Evolutionary conservation across 768 basidiomycete species (phyloP), one percentile per base, ranked within the genome.

Genomic region (Phanerochaete sordida): DNA sequence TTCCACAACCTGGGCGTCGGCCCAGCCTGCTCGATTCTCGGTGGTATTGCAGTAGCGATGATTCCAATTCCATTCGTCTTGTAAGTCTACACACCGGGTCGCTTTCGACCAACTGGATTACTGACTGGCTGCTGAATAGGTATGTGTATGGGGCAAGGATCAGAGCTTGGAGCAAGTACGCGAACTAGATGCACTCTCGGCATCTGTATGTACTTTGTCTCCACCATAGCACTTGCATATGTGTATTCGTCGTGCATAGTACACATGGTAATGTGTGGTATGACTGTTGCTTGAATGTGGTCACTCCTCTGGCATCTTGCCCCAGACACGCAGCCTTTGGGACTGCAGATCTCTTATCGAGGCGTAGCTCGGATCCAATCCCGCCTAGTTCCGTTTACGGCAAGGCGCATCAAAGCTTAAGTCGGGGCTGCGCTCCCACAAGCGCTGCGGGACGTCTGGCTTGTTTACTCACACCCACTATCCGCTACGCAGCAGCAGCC

Each of bases 1-100:
- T 62, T 62, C 52, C 50, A 62, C 27, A 58, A 62, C 45, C 57
- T 62, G n/a, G 57, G 61, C 13, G 61, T 62, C 2, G 61, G 61
- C n/a, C 57, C 50, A 16, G 61, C 61, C 3, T 62, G 61, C 31
- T 58, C 57, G 26, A 35, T 62, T 30, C 50, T 62, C 2, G 61
- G 61, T 2, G 61, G 57, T 6, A 27, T 62, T 13, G 13, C 56
- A 5, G 33, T 62, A 15, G 24, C 43, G 21, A 62, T 62, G 61
- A 26, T 62, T 19, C 61, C 61, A 1, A 58, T 62, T 26, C 61
- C 61, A 6, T 58, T 62, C 52, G 23, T 62, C 3, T 23, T 58
- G 57, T 62, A 46, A 2, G 61, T 62, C 8, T 23, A 6, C 13
- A 24, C 16, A 12, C 47, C 6, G 5, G 16, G 12, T 16, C 6